Conservation (phyloP, 768 basidiomycete species). For the Kwoniella mangroviensis region DNA sequence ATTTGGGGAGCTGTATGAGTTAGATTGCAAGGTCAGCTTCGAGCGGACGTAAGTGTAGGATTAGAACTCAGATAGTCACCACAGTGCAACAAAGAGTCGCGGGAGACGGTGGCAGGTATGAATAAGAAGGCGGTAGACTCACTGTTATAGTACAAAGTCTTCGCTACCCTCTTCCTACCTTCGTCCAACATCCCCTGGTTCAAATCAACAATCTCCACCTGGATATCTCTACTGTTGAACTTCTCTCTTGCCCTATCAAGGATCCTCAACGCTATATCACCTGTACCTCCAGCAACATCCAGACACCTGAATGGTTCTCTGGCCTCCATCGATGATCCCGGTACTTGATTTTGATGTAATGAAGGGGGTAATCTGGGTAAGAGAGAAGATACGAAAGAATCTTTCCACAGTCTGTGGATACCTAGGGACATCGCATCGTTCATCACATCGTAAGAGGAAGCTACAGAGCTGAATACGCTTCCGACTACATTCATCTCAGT, state of each 20-base stretch:
- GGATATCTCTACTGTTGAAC: slow-evolving; percentile 85
- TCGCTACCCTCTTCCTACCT: slow-evolving; percentile 84
- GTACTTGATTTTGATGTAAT: slow-evolving; percentile 35
- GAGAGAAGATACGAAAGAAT: slow-evolving; percentile 76
- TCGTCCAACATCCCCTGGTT: slow-evolving; percentile 94
- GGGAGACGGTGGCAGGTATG: too few species aligned
- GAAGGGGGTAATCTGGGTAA: slow-evolving; percentile 67
- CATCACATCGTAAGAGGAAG: slow-evolving; percentile 95
- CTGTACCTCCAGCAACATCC: slow-evolving; percentile 94
- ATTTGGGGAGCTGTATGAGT: slow-evolving; percentile 77
- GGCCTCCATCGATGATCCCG: slow-evolving; percentile 58
- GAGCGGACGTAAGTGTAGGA: neutral
- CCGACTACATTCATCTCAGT: slow-evolving; percentile 65
- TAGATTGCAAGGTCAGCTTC: neutral
- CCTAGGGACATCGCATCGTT: slow-evolving; percentile 99
- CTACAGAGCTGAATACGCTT: slow-evolving; percentile 92
- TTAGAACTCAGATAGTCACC: too few species aligned
- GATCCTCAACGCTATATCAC: slow-evolving; percentile 93
- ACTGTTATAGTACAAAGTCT: slow-evolving; percentile 99
- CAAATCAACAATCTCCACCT: slow-evolving; percentile 89
- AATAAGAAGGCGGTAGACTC: slow-evolving; percentile 56
- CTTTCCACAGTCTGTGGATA: slow-evolving; percentile 96
- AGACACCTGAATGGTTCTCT: slow-evolving; percentile 67
- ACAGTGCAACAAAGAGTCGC: too few species aligned
- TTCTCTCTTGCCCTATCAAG: slow-evolving; percentile 87